Evolutionary conservation across 129 eudicot genomes (phyloP), one percentile per base, ranked within the genome.

Genomic region (Tagetes patula): DNA sequence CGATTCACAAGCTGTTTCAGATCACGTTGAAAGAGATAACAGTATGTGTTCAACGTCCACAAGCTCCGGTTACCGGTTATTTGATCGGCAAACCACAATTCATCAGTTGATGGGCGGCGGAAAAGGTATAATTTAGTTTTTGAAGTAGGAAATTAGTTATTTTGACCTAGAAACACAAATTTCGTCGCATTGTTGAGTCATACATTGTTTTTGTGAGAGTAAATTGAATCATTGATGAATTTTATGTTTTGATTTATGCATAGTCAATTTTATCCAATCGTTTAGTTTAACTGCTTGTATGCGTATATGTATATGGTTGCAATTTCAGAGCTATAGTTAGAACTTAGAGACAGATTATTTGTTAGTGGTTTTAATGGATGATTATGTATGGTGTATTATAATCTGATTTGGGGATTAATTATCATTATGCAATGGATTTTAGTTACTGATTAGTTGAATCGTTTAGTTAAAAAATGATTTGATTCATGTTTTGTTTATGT

Each of bases 51-150:
- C 95, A 34, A 78, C 97, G 3, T 87, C 89, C 4, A 37, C 90
- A 65, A 80, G 84, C 73, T 84, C 92, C 3, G 75, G 86, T 37
- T 88, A 88, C 83, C 81, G 80, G 43, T 82, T 88, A 49, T 83
- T 84, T 41, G 92, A 87, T 62, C 93, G 96, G 2, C 88, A 81
- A 80, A 60, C 73, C 49, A 39, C 90, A 13, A 79, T 89, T 80
- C 96, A 89, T 77, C 98, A 85, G 80, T 85, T 87, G 54, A 89
- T 92, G 98, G 98, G 98, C 65, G 98, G 98, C 79, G 95, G 96
- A 46, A 85, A 80, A 72, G 98, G 98, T 92, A 86, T 34, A 49
- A 36, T 43, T 6, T 10, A 9, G 41, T 3, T 11, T 52, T 33
- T 59, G 7, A 59, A 59, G 41, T 59, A 3, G 42, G 65, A 59